These are phyloP conservation scores for Lactifluus subvellereus DNA, from an alignment of 768 basidiomycete genomes.

Conservation along the genomic window DNA sequence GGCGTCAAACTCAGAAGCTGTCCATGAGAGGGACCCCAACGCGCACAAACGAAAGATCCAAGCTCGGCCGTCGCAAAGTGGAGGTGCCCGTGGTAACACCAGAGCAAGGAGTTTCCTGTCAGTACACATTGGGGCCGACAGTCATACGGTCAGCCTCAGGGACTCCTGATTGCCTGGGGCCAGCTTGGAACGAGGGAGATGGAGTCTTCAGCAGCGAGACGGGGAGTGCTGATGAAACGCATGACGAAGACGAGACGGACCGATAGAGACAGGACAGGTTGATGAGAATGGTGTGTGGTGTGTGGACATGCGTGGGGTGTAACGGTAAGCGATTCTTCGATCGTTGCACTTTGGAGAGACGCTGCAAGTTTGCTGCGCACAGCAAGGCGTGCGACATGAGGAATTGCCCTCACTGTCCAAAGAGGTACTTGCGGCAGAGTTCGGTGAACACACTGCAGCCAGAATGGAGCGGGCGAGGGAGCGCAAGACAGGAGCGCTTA, in stretches of 20 bases:
- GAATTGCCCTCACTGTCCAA: not conserved
- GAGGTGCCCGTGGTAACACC: not conserved
- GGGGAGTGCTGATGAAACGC: not conserved
- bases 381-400: not conserved
- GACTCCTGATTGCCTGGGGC: not conserved
- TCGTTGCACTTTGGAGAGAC: not conserved
- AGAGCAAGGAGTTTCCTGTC: not conserved
- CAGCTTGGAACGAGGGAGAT: not conserved
- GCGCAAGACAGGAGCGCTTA: not conserved
- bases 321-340: not conserved
- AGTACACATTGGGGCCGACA: not conserved
- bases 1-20: not conserved
- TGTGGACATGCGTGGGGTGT: not conserved
- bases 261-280: not conserved
- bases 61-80: not conserved
- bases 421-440: not conserved
- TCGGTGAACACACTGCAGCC: not conserved
- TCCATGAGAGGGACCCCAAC: not conserved
- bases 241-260: not conserved
- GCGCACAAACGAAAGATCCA: not conserved
- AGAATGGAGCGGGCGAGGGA: not conserved
- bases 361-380: not conserved
- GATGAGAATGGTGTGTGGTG: fast-evolving
- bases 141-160: not conserved
- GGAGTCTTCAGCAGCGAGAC: not conserved